Conservation (phyloP, 371 early-diverging fungal genomes). For the Mucor indicus region DNA sequence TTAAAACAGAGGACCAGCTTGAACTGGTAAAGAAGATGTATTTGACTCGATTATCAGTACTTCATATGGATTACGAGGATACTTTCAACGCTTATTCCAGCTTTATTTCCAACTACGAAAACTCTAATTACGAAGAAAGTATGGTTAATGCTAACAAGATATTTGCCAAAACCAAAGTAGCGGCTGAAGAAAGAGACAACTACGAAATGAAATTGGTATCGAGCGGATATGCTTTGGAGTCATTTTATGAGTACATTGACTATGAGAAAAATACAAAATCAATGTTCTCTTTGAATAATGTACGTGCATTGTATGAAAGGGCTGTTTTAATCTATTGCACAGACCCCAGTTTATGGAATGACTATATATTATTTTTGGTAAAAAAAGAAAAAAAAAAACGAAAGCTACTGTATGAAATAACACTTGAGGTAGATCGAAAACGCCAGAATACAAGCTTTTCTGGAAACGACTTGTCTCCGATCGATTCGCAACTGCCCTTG, state of each 20-base stretch:
- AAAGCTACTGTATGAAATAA: too few species aligned
- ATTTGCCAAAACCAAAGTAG: constrained; percentile 44
- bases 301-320: constrained; percentile 63
- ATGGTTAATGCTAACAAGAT: constrained; percentile 56
- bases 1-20: constrained; percentile 9
- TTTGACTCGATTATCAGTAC: constrained; percentile 39
- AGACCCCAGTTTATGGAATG: constrained; percentile 64
- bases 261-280: constrained; percentile 32
- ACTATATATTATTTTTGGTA: constrained; percentile 63
- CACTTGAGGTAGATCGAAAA: constrained; percentile 25
- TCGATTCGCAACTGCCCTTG: constrained; percentile 70
- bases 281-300: constrained; percentile 22
- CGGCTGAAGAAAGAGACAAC: constrained; percentile 43
- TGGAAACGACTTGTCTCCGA: constrained; percentile 34
- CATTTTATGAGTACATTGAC: constrained; percentile 53
- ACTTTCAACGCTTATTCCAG: constrained; percentile 68
- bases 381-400: background rate
- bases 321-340: constrained; percentile 55
- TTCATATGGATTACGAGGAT: constrained; percentile 54
- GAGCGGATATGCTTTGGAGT: constrained; percentile 29
- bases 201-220: constrained; percentile 55
- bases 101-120: constrained; percentile 55
- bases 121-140: constrained; percentile 54
- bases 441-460: constrained; percentile 19
- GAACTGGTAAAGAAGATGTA: constrained; percentile 9